Evolutionary conservation across 176 grass and related monocot species (phyloP).

Genomic region (Guadua angustifolia): DNA sequence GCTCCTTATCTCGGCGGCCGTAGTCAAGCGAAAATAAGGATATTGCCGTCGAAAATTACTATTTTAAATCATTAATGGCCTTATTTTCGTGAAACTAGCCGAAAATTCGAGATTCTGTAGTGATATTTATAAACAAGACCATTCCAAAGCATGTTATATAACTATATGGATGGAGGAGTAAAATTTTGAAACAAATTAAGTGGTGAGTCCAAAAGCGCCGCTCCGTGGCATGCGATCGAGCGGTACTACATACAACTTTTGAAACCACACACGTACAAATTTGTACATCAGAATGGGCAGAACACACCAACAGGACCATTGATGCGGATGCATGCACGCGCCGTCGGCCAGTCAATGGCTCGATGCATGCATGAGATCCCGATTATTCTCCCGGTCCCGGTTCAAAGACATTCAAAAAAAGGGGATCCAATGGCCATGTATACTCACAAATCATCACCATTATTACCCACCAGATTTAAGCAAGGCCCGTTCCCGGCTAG

Average conservation of each 20-base stretch:
- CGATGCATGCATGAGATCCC: not conserved
- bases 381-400: not conserved
- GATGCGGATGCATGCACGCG: conserved; percentile 27
- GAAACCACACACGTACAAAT: not conserved
- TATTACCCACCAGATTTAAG: conserved; percentile 6
- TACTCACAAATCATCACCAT: not conserved
- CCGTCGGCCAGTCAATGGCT: conserved; percentile 4
- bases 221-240: not conserved
- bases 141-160: no score
- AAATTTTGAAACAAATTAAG: no score
- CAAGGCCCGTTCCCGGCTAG: no score
- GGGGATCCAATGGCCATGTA: not conserved
- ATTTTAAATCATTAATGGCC: no score
- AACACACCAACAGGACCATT: not conserved
- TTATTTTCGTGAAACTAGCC: no score
- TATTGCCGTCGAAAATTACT: no score
- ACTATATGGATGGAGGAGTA: no score
- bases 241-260: not conserved
- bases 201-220: no score
- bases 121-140: no score
- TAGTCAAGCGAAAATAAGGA: no score
- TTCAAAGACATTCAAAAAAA: conserved; percentile 16
- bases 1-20: no score
- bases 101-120: no score
- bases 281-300: not conserved